phyloP scores from a whole-genome alignment of 2,329 filamentous ascomycete genomes.

The Penicillium sp. region DNA sequence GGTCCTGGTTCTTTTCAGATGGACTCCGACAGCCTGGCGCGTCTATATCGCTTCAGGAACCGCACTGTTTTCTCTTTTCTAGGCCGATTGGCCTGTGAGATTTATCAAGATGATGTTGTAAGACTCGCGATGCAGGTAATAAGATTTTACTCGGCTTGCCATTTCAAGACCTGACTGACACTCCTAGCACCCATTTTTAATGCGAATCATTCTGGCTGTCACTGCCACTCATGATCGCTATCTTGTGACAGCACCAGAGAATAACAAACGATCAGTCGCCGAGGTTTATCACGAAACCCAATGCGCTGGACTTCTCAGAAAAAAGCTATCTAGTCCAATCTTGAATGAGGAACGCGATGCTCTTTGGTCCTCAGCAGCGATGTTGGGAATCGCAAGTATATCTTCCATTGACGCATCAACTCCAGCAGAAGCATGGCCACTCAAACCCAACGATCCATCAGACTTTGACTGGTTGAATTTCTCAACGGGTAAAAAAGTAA shows the following conservation, averaged over 20 bases:
- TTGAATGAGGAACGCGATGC: conserved; percentile 16
- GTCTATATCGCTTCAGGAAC: conserved; percentile 9
- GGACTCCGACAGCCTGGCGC: conserved; percentile 1
- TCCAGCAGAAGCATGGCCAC: conserved; percentile 55
- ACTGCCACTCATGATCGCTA: conserved; percentile 56
- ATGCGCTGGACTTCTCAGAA: conserved; percentile 7
- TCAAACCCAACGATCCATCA: conserved; percentile 41
- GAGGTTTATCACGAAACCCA: conserved; percentile 13
- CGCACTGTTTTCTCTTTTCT: conserved; percentile 11
- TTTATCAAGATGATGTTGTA: conserved; percentile 10
- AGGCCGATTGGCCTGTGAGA: neutral
- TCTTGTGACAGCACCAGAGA: conserved; percentile 24
- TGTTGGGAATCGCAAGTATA: conserved; percentile 14
- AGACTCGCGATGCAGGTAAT: conserved; percentile 12
- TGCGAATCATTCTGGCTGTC: conserved; percentile 56
- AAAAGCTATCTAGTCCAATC: conserved; percentile 14
- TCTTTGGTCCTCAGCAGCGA: conserved; percentile 17
- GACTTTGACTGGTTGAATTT: conserved; percentile 61
- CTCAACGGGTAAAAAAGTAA: conserved; percentile 53
- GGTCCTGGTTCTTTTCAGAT: conserved; percentile 12
- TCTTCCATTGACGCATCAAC: conserved; percentile 16
- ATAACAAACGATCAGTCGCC: conserved; percentile 1
- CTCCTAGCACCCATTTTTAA: conserved; percentile 49
- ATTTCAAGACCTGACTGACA: conserved; percentile 7
- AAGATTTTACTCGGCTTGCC: no score